Percentiles rank a stretch among this genome's conserved stretches.
These are phyloP conservation scores for Talaromyces sp. DNA, from an alignment of 2,329 filamentous ascomycete species.

Conservation along the genomic window DNA sequence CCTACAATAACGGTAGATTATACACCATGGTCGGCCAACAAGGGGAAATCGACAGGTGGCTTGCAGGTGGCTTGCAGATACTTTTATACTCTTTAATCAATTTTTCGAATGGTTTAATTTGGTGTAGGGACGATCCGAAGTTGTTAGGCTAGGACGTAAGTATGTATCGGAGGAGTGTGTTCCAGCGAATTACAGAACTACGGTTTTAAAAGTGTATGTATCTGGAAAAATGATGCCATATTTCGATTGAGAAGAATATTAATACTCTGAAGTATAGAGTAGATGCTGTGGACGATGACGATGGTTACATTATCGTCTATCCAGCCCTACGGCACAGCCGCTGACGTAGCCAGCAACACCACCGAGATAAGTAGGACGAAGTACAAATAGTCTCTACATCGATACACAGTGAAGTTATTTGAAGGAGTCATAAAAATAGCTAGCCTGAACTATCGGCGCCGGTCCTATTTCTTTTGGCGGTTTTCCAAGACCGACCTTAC, in stretches of 20 bases:
- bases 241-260: background rate
- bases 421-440: no score
- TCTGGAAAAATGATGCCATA: background rate
- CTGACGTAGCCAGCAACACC: background rate
- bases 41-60: constrained; percentile 5
- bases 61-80: constrained; percentile 17
- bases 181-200: background rate
- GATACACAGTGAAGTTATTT: no score
- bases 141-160: background rate
- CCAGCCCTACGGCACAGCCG: background rate
- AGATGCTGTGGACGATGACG: background rate
- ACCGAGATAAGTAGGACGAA: background rate
- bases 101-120: background rate
- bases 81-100: background rate
- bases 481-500: no score
- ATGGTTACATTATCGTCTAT: background rate
- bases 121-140: background rate
- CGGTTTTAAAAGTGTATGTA: background rate
- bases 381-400: background rate
- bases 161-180: background rate
- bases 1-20: background rate
- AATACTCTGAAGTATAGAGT: background rate
- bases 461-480: no score
- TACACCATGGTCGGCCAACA: background rate
- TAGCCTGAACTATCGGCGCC: no score